A percentile compares a stretch with the other conserved stretches of the same genome.
Conservation (phyloP, 352 stramenopile species). For the Globisporangium nunn region DNA sequence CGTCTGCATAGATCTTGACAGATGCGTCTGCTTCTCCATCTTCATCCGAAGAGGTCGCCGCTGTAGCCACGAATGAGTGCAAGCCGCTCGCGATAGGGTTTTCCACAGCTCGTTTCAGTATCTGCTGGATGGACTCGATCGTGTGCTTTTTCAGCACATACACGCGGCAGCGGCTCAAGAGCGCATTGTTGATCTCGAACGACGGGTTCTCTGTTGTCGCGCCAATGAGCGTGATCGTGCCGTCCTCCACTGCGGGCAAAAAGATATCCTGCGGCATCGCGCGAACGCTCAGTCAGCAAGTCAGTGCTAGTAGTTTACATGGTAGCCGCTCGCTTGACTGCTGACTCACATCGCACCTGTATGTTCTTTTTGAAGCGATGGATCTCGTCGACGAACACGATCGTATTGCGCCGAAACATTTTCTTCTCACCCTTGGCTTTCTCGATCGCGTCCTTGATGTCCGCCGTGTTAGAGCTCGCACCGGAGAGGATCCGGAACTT, state of each 20-base stretch:
- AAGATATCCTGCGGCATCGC: constrained; percentile 53
- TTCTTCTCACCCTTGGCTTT: constrained; percentile 57
- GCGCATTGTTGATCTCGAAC: constrained; percentile 84
- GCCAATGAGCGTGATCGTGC: constrained; percentile 83
- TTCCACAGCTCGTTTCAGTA: constrained; percentile 55
- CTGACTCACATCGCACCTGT: constrained; percentile 21
- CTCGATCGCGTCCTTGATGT: constrained; percentile 74
- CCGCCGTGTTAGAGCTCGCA: constrained; percentile 56
- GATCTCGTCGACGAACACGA: constrained; percentile 87
- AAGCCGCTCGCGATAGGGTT: constrained; percentile 25
- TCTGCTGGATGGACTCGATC: constrained; percentile 45
- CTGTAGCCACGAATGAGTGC: constrained; percentile 9
- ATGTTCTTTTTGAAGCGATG: constrained; percentile 87
- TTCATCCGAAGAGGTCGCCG: constrained; percentile 6
- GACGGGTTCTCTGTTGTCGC: constrained; percentile 87
- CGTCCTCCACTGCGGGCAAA: constrained; percentile 74
- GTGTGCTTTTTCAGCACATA: constrained; percentile 74
- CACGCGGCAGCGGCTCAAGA: constrained; percentile 74
- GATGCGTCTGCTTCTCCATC: not conserved
- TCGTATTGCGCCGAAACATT: constrained; percentile 55
- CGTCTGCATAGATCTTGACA: constrained; percentile 35
- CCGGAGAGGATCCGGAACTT: constrained; percentile 74
- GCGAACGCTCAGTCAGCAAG: not conserved
- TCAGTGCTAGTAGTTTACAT: not conserved
- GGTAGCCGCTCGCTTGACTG: not conserved